Evolutionary conservation across 257 asterid species (phyloP).

Genomic region (Ilex aquifolium): DNA sequence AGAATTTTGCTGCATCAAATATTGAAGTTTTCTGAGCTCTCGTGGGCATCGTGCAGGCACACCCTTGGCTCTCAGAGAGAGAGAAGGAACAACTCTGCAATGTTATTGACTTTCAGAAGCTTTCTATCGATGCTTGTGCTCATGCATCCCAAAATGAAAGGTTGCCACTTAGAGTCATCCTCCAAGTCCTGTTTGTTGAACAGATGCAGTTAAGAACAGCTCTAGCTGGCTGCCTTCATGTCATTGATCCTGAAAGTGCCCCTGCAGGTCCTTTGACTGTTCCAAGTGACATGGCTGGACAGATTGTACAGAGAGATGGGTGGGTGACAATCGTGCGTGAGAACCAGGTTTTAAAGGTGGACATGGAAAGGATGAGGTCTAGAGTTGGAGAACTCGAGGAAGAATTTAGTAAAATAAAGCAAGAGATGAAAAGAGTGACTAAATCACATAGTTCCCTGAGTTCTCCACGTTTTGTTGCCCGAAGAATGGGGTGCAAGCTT

Average conservation of each 20-base stretch:
- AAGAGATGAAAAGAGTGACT: slow-evolving; percentile 72
- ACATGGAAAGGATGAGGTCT: slow-evolving; percentile 81
- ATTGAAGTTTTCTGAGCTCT: slow-evolving; percentile 10
- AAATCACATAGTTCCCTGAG: slow-evolving; percentile 58
- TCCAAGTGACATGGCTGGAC: slow-evolving; percentile 40
- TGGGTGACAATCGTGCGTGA: slow-evolving; percentile 83
- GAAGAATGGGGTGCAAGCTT: slow-evolving; percentile 46
- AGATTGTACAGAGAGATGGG: slow-evolving; percentile 66
- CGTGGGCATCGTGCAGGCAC: slow-evolving; percentile 52
- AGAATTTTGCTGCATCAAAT: not conserved
- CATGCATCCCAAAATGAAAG: slow-evolving; percentile 95
- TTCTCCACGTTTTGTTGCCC: slow-evolving; percentile 53
- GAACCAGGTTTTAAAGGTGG: slow-evolving; percentile 70
- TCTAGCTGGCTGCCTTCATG: slow-evolving; percentile 70
- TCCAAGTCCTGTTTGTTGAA: slow-evolving; percentile 91
- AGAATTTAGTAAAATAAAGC: slow-evolving; percentile 71
- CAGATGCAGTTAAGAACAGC: slow-evolving; percentile 88
- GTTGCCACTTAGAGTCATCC: slow-evolving; percentile 76
- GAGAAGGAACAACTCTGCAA: slow-evolving; percentile 81
- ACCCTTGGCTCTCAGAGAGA: slow-evolving; percentile 69
- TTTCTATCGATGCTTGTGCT: slow-evolving; percentile 92
- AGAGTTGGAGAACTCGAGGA: slow-evolving; percentile 86
- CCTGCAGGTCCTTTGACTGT: slow-evolving; percentile 32
- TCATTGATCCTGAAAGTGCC: slow-evolving; percentile 65
- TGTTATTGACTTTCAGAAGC: slow-evolving; percentile 77